phyloP scores from a whole-genome alignment of 1,139 yeast species.

The Diutina scorzettiae region DNA sequence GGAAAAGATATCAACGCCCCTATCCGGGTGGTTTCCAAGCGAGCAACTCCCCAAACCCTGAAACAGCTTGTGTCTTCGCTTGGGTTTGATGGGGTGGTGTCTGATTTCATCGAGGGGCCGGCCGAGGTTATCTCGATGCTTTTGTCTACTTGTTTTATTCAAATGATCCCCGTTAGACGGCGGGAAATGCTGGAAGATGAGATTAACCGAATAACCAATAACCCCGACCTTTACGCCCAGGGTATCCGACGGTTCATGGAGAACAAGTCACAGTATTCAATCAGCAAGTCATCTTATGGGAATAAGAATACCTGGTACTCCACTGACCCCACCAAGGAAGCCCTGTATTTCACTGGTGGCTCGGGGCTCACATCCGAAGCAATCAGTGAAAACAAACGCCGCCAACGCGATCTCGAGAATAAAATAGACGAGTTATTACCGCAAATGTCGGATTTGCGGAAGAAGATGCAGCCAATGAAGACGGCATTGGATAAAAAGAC shows the following conservation, averaged over 20 bases:
- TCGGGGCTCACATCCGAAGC: constrained; percentile 32
- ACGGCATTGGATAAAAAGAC: background rate
- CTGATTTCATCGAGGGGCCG: constrained; percentile 70
- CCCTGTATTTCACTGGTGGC: constrained; percentile 24
- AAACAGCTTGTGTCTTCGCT: constrained; percentile 22
- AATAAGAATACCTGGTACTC: constrained; percentile 33
- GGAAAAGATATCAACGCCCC: constrained; percentile 23
- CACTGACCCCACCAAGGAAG: constrained; percentile 20
- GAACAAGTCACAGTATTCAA: constrained; percentile 31
- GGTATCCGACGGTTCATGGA: constrained; percentile 25
- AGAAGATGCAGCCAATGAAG: background rate
- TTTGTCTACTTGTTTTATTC: constrained; percentile 44
- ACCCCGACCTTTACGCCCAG: background rate
- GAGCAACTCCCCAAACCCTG: constrained; percentile 13
- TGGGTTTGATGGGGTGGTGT: constrained; percentile 75
- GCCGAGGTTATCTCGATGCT: constrained; percentile 63
- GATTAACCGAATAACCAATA: constrained; percentile 21
- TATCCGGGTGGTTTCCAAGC: constrained; percentile 16
- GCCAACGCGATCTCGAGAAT: background rate
- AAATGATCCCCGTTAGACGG: constrained; percentile 52
- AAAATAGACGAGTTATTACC: too few species aligned
- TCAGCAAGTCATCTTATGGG: constrained; percentile 50
- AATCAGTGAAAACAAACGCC: constrained; percentile 13
- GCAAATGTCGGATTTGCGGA: background rate
- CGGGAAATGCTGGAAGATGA: constrained; percentile 25